Base-by-base conservation (phyloP, 2,329 filamentous ascomycete genomes). In the Alternaria metachromatica region DNA sequence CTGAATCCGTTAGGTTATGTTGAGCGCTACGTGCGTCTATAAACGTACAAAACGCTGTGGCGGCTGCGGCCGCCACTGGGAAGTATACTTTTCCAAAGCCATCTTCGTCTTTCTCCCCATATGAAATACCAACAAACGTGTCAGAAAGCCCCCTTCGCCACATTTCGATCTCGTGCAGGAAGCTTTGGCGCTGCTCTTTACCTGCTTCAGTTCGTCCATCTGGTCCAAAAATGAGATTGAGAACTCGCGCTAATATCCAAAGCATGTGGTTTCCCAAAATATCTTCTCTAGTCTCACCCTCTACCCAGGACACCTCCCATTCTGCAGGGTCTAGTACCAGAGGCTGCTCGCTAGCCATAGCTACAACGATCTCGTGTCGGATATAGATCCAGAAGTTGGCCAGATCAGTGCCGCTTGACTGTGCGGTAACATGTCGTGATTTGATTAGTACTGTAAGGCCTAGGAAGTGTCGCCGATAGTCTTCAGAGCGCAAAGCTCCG, bases 301-400 rank as follows among this genome's bases (percentile, higher is more conserved):
- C 70, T 25, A 64, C 28, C 73, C 73, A 77, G 4, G 58, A 64
- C 11, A 78, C 74, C 49, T 68, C 68, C 77, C 78, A 80, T 13
- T 78, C 75, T 11, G 64, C 62, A 12, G 77, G 76, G 54, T 72
- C 62, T 4, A 77, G 60, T 8, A 77, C 56, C 21, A 78, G 62
- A 3, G 75, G 75, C 45, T 68, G 66, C 45, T 77, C 76, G 25
- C 65, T 77, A 7, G 72, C 62, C 55, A 79, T 62, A 3, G 78
- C 75, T 4, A 79, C 69, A 4, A 69, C 71, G 46, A 79, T 76
- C 55, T 78, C 76, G 54, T 78, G 76, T 11, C 76, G 59, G 9
- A 74, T 64, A 50, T 78, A 78, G 25, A 80, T 74, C 76, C 77
- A 80, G 60, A 79, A 80, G 18, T 76, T 78, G 7, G 77, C 78